Conservation (phyloP, 2,329 filamentous ascomycete genomes). For the Epichloe scottii region DNA sequence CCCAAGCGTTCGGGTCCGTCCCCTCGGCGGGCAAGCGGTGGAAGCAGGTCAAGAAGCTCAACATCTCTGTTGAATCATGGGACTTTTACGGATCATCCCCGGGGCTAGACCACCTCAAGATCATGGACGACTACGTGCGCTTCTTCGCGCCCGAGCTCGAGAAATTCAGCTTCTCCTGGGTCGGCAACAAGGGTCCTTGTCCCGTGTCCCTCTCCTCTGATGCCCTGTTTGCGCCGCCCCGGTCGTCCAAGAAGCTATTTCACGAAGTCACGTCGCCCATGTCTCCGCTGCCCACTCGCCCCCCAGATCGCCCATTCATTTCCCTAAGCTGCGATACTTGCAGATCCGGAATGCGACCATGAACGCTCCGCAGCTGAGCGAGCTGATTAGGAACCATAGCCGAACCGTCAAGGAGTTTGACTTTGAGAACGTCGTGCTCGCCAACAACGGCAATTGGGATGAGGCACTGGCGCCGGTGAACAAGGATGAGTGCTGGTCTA, state of each 20-base stretch:
- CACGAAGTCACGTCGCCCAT: constrained; percentile 52
- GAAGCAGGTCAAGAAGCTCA: constrained; percentile 63
- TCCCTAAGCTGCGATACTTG: constrained; percentile 55
- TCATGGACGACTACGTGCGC: constrained; percentile 70
- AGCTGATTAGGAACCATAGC: constrained; percentile 55
- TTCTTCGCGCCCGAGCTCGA: constrained; percentile 54
- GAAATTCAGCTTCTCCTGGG: constrained; percentile 67
- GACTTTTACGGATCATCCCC: constrained; percentile 47
- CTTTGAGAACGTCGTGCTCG: constrained; percentile 63
- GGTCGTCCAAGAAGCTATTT: constrained; percentile 44
- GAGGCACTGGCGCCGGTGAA: constrained; percentile 63
- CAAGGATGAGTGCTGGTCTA: constrained; percentile 27
- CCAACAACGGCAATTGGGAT: constrained; percentile 62
- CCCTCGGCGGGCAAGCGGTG: constrained; percentile 62
- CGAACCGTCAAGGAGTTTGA: constrained; percentile 62
- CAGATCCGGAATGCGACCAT: constrained; percentile 61
- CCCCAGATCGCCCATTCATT: constrained; percentile 46
- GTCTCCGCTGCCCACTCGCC: constrained; percentile 44
- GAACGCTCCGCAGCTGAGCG: constrained; percentile 56
- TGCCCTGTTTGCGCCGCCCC: constrained; percentile 49
- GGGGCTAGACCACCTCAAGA: constrained; percentile 58
- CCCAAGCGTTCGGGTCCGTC: constrained; percentile 60
- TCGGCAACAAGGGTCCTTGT: constrained; percentile 61
- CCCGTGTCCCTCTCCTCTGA: constrained; percentile 60
- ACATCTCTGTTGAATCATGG: constrained; percentile 61